Percentiles rank a stretch among this genome's conserved stretches.
These are phyloP conservation scores for Steccherinum ochraceum DNA, from an alignment of 768 basidiomycete genomes.

Conservation along the genomic window DNA sequence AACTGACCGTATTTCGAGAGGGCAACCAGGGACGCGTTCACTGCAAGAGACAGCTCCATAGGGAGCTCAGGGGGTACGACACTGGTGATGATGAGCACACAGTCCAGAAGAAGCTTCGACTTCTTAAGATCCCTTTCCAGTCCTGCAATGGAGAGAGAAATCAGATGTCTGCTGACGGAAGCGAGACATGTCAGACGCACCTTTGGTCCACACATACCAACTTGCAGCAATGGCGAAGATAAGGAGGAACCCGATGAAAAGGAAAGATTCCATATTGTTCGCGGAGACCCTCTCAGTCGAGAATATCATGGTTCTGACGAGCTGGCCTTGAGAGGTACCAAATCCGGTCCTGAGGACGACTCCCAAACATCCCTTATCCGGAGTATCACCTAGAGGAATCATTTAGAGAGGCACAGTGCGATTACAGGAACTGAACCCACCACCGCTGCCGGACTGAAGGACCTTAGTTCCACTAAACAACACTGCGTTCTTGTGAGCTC, in stretches of 20 bases:
- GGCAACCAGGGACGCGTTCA: conserved; percentile 91
- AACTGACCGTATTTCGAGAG: conserved; percentile 83
- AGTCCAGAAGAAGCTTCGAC: conserved; percentile 91
- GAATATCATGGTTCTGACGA: conserved; percentile 99
- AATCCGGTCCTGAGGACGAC: conserved; percentile 94
- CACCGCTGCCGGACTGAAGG: conserved; percentile 67
- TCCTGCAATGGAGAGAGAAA: conserved; percentile 35
- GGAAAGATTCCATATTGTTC: conserved; percentile 91
- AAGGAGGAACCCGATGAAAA: conserved; percentile 96
- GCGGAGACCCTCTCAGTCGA: conserved; percentile 95
- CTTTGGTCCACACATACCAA: conserved; percentile 98
- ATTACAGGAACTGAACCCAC: conserved; percentile 22
- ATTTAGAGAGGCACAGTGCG: not conserved
- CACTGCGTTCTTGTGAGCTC: conserved; percentile 78
- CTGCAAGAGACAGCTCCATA: conserved; percentile 95
- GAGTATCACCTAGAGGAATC: conserved; percentile 49
- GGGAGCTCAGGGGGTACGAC: conserved; percentile 97
- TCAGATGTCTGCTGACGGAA: not conserved
- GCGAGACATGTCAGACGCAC: conserved; percentile 31
- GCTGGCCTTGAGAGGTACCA: conserved; percentile 94
- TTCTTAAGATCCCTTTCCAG: conserved; percentile 91
- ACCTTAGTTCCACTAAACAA: conserved; percentile 98
- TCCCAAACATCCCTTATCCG: conserved; percentile 90
- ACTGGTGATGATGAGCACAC: conserved; percentile 92
- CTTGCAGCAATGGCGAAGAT: conserved; percentile 97